Evolutionary conservation across 78 protist species (phyloP), one percentile per base, ranked within the genome.

Genomic region (Dictyostelium capitatum): DNA sequence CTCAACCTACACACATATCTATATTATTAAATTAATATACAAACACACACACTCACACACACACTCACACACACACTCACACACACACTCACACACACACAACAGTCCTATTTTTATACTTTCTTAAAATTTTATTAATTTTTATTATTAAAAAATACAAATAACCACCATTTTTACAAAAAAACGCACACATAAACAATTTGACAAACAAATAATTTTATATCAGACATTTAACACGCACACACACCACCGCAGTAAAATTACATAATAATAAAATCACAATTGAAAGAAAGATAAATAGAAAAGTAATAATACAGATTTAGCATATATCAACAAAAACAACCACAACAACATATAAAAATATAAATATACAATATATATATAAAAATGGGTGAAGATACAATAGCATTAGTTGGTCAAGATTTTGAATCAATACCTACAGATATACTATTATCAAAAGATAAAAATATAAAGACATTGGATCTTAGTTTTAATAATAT

Each of bases 401-500:
- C 32, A 53, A 51, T 87, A 20, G 93, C 93, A 77, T 32, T 64
- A 28, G 84, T 84, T 12, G 84, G 93, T 50, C 93, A 87, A 77
- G 93, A 87, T 14, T 87, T 51, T 77, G 84, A 87, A 14, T 3
- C 43, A 8, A 79, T 87, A 4, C 93, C 93, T 48, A 11, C 32
- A 5, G 82, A 87, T 64, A 11, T 87, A 14, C 43, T 37, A 37
- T 57, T 77, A 28, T n/a, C 28, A 48, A 87, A 80, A 54, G 70
- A 77, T 17, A 25, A 83, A 30, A 62, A 77, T 46, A 57, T 83
- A 23, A 91, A 80, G 14, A 67, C 59, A 25, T 46, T 91, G 17
- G 95, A 91, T 74, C 46, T 91, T 19, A 81, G 90, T 56, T 91
- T 69, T 20, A 91, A 91, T 69, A 91, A 91, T 79, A 91, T 91